Base-by-base conservation (phyloP, 257 asterid genomes). In the Mitragyna speciosa region DNA sequence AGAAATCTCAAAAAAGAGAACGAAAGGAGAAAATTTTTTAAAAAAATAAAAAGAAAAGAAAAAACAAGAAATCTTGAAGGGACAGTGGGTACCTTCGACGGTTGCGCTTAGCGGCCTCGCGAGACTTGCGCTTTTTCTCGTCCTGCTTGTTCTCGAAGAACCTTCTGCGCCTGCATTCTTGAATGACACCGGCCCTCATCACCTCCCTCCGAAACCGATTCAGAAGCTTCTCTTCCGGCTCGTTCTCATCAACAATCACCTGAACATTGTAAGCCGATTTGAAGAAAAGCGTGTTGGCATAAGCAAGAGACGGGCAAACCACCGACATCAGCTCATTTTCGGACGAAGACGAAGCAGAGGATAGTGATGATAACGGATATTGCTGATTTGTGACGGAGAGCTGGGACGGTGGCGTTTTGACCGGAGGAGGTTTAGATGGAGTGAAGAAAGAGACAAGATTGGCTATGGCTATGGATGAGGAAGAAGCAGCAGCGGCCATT, bases 31-130 rank as follows among this genome's bases (percentile, higher is more conserved):
- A n/a, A n/a, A n/a, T n/a, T n/a, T n/a, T n/a, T n/a, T n/a, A n/a
- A n/a, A n/a, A n/a, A n/a, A n/a, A n/a, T n/a, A n/a, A n/a, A n/a
- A n/a, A n/a, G n/a, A n/a, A n/a, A n/a, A n/a, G n/a, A n/a, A n/a
- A n/a, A n/a, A n/a, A n/a, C n/a, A n/a, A n/a, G n/a, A n/a, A n/a
- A n/a, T n/a, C n/a, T n/a, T n/a, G n/a, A n/a, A n/a, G n/a, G 41
- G 15, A 30, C 17, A 20, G 5, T 4, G 33, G 3, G 4, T 58
- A 91, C 98, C 98, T 92, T 84, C 94, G 90, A 30, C 97, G 97
- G 78, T 93, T 93, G 80, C 99, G 97, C 84, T 82, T 85, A 8
- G 97, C 97, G 41, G 99, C 97, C 26, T 95, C 99, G 12, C 98
- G 98, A 1, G 92, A 0, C 83, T 78, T 92, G 78, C 98, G 91